Evolutionary conservation across 371 early-diverging fungal genomes (phyloP), one percentile per base, ranked within the genome.

Genomic region (Actinomortierella wolfii): DNA sequence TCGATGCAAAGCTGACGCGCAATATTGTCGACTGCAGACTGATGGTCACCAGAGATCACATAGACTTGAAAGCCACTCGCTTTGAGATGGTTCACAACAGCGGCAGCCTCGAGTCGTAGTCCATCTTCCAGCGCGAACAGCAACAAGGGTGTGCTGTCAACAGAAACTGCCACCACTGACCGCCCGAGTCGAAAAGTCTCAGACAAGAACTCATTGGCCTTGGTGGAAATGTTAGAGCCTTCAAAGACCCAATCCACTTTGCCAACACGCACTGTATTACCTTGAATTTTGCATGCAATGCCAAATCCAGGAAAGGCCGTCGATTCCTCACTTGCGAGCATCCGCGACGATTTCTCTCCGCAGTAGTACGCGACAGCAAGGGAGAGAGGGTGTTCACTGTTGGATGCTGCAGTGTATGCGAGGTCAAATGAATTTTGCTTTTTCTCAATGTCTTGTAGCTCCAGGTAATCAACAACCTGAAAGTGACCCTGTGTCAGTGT

Each of bases 361-460:
- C 47, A 50, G 18, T 50, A 57, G 0, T 3, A 14, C 1, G 57
- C 57, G 26, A 57, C 57, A 26, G 57, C 57, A 49, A 41, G 41
- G 1, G 57, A 57, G 11, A 57, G 57, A 17, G 57, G 57, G 26
- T 57, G 57, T 57, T 57, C 57, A 24, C 57, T 57, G 50, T 57
- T 57, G 57, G 49, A 50, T n/a, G 57, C 57, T 13, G 57, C 57
- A 41, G 50, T 25, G 0, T n/a, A 41, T 39, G 50, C 43, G 0
- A 57, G n/a, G 40, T 25, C 18, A 41, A 40, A 57, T 39, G 50
- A 15, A 42, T 0, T 1, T 1, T 57, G 57, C 41, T 21, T 15
- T 6, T 34, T 6, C 17, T 24, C 20, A 21, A 2, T 8, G 2
- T 21, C 20, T 21, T 21, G n/a, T 20, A 17, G 26, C 41, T 49